Percentiles rank a stretch among this genome's conserved stretches.
phyloP scores from a whole-genome alignment of 2,329 filamentous ascomycete genomes.

The Pseudogymnoascus pannorum region DNA sequence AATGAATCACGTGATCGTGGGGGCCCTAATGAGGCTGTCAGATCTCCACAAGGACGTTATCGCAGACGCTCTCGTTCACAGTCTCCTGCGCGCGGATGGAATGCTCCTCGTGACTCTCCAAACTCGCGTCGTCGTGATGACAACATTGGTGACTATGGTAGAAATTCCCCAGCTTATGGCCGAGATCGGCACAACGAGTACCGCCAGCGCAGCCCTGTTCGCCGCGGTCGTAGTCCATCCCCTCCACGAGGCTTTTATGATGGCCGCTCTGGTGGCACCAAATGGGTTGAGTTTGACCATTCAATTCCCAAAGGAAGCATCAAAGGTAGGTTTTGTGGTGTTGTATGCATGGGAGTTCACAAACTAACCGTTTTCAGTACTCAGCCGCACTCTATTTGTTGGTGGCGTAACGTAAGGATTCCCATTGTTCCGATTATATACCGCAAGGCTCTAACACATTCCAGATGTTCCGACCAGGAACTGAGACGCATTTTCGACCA shows the following conservation, averaged over 20 bases:
- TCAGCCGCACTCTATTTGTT: slow-evolving; percentile 92
- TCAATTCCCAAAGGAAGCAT: slow-evolving; percentile 69
- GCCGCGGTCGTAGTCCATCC: slow-evolving; percentile 57
- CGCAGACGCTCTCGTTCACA: slow-evolving; percentile 66
- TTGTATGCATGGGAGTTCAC: slow-evolving; percentile 11
- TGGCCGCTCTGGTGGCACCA: slow-evolving; percentile 43
- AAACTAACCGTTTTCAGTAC: slow-evolving; percentile 44
- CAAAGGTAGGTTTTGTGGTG: slow-evolving; percentile 46
- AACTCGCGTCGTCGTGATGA: slow-evolving; percentile 41
- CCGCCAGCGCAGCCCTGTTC: slow-evolving; percentile 78
- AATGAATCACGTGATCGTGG: slow-evolving; percentile 46
- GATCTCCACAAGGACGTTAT: slow-evolving; percentile 52
- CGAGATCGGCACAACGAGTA: slow-evolving; percentile 61
- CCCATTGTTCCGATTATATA: slow-evolving; percentile 10
- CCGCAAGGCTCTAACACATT: slow-evolving; percentile 24
- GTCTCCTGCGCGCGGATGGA: slow-evolving; percentile 70
- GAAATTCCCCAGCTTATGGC: slow-evolving; percentile 50
- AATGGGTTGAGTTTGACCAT: slow-evolving; percentile 75
- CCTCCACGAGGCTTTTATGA: slow-evolving; percentile 37
- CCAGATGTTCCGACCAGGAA: slow-evolving; percentile 69
- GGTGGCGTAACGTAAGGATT: slow-evolving; percentile 78
- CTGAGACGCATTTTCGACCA: slow-evolving; percentile 72
- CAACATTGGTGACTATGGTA: slow-evolving; percentile 64
- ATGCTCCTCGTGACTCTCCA: slow-evolving; percentile 48
- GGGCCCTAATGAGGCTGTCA: slow-evolving; percentile 39